Evolutionary conservation across 2,329 filamentous ascomycete species (phyloP).

Genomic region (Cercospora janseana): DNA sequence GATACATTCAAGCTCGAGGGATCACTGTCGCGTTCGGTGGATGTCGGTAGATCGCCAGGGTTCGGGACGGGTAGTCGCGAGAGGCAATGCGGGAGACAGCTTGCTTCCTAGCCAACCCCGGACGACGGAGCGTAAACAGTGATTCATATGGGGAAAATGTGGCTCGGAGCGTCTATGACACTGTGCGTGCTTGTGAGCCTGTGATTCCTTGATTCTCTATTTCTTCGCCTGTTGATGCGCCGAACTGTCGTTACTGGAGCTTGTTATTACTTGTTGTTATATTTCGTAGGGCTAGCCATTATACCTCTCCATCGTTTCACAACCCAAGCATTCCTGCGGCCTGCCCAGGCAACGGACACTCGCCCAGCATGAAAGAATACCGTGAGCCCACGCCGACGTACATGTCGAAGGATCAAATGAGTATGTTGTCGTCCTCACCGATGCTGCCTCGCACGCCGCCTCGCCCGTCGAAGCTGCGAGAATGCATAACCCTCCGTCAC

Average conservation of each 20-base stretch:
- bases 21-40: too few relatives aligned
- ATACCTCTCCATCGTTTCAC: not conserved
- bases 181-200: too few relatives aligned
- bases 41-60: not conserved
- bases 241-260: not conserved
- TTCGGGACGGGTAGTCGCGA: not conserved
- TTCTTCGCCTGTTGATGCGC: not conserved
- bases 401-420: conserved; percentile 35
- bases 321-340: conserved; percentile 3
- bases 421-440: conserved; percentile 23
- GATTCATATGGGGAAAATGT: too few relatives aligned
- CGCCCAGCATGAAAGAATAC: conserved; percentile 9
- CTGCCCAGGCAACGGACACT: not conserved
- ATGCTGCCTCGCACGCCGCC: conserved; percentile 28
- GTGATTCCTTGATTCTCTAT: too few relatives aligned
- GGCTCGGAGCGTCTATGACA: too few relatives aligned
- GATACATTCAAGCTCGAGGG: too few relatives aligned
- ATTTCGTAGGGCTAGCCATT: not conserved
- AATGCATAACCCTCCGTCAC: conserved; percentile 20
- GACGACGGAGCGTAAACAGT: conserved; percentile 2
- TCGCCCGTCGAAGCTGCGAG: conserved; percentile 24
- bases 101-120: conserved; percentile 4
- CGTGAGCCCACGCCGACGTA: conserved; percentile 28
- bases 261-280: conserved; percentile 1
- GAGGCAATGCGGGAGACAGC: not conserved